Percentiles rank a stretch among this genome's conserved stretches.
These are phyloP conservation scores for Trichosporon ovoides DNA, from an alignment of 1,284 basidiomycete genomes.

Conservation along the genomic window DNA sequence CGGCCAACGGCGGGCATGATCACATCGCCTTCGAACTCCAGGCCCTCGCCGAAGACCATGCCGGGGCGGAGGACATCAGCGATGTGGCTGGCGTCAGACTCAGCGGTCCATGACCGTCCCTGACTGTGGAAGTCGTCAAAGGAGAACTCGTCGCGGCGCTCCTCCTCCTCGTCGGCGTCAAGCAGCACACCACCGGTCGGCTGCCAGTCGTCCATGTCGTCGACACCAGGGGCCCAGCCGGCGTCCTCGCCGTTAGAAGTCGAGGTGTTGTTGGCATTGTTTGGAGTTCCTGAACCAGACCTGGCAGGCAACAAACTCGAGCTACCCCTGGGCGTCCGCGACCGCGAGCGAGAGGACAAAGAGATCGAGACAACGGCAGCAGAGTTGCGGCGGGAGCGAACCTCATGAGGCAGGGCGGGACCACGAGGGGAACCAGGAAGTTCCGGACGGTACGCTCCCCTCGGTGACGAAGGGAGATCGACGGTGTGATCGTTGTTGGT, in stretches of 20 bases:
- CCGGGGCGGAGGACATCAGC: constrained; percentile 36
- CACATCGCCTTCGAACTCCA: constrained; percentile 44
- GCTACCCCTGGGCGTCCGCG: constrained; percentile 37
- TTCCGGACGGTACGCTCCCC: background rate
- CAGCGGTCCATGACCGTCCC: constrained; percentile 19
- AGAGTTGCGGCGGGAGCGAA: constrained; percentile 35
- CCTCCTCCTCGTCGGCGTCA: constrained; percentile 24
- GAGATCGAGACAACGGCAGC: constrained; percentile 44
- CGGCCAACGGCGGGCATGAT: constrained; percentile 40
- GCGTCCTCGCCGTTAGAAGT: constrained; percentile 21
- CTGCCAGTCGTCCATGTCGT: constrained; percentile 41
- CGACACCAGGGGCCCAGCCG: constrained; percentile 30
- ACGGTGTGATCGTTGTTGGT: background rate
- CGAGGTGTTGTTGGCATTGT: constrained; percentile 27
- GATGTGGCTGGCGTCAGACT: constrained; percentile 22
- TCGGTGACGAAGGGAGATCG: background rate
- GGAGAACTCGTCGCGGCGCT: constrained; percentile 10
- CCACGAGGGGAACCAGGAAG: constrained; percentile 28
- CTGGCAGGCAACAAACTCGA: constrained; percentile 16
- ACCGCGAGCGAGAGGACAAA: constrained; percentile 39
- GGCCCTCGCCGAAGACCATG: constrained; percentile 46
- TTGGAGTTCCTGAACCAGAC: constrained; percentile 37
- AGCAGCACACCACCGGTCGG: constrained; percentile 42
- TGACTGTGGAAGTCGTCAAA: constrained; percentile 20
- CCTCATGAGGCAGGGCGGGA: constrained; percentile 4